These are phyloP conservation scores for Piper longum DNA, from an alignment of 164 flowering plant species.

Conservation along the genomic window DNA sequence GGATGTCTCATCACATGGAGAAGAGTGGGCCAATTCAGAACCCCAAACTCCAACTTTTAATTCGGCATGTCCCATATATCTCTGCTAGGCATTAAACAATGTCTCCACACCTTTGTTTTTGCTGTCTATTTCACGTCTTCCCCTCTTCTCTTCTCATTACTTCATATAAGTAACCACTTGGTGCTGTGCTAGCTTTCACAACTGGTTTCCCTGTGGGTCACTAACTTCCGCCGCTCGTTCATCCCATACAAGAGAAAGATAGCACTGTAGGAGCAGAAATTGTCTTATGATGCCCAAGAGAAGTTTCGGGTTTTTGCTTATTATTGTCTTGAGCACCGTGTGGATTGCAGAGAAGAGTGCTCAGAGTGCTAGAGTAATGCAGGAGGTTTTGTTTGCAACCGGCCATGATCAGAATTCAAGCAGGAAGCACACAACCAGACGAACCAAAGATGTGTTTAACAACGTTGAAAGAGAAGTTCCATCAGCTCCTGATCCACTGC, in stretches of 20 bases:
- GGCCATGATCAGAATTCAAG: conserved; percentile 2
- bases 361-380: conserved; percentile 7
- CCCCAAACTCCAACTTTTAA: not conserved
- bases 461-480: conserved; percentile 15
- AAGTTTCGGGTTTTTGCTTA: conserved; percentile 9
- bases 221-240: not conserved
- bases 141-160: not conserved
- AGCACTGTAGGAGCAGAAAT: not conserved
- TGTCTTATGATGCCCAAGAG: conserved; percentile 5
- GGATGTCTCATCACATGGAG: conserved; percentile 1
- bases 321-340: conserved; percentile 8
- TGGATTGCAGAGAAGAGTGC: conserved; percentile 3
- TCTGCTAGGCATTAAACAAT: not conserved
- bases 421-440: not conserved
- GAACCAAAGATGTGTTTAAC: conserved; percentile 4
- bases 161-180: not conserved
- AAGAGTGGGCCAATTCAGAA: conserved; percentile 1
- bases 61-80: not conserved
- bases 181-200: not conserved
- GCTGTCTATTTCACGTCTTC: conserved; percentile 13
- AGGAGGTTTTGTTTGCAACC: conserved; percentile 5
- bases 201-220: not conserved
- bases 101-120: conserved; percentile 2
- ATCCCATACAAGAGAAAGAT: not conserved
- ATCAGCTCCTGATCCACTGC: conserved; percentile 20